These are phyloP conservation scores for Poa pratensis DNA, from an alignment of 176 grass and related monocot genomes.

Conservation along the genomic window DNA sequence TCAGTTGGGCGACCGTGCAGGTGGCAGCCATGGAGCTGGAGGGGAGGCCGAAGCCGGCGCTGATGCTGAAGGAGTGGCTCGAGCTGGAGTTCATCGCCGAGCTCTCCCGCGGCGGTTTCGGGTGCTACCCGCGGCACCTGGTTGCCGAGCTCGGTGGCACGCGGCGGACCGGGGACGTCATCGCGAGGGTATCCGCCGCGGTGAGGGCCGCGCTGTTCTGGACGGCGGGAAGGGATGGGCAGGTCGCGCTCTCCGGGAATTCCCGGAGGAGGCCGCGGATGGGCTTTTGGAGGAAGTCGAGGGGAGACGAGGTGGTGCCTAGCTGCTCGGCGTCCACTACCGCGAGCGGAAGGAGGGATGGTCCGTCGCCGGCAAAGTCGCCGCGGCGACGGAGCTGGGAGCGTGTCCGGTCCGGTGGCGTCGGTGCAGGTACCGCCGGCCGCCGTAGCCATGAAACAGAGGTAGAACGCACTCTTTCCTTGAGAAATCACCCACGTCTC, in stretches of 20 bases:
- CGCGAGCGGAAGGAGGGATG: not conserved
- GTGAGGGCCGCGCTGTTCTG: slow-evolving; percentile 49
- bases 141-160: slow-evolving; percentile 36
- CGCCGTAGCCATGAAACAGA: slow-evolving; percentile 26
- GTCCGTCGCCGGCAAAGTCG: slow-evolving; percentile 31
- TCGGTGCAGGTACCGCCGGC: not conserved
- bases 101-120: slow-evolving; percentile 56
- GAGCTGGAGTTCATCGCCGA: slow-evolving; percentile 68
- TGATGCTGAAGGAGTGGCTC: slow-evolving; percentile 78
- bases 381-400: slow-evolving; percentile 35
- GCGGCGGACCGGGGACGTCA: slow-evolving; percentile 39
- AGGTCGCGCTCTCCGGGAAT: slow-evolving; percentile 43
- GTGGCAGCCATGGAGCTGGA: slow-evolving; percentile 38
- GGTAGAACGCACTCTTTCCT: not conserved
- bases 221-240: slow-evolving; percentile 18
- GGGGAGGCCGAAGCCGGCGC: slow-evolving; percentile 30
- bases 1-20: not conserved
- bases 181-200: slow-evolving; percentile 55
- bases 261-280: slow-evolving; percentile 36
- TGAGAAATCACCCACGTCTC: not conserved
- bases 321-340: slow-evolving; percentile 40
- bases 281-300: slow-evolving; percentile 64
- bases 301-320: slow-evolving; percentile 11
- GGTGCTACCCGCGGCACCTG: slow-evolving; percentile 61
- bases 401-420: slow-evolving; percentile 1